Evolutionary conservation across 83 land plant genomes (phyloP), one percentile per base, ranked within the genome.

Genomic region (Diphasiastrum complanatum): DNA sequence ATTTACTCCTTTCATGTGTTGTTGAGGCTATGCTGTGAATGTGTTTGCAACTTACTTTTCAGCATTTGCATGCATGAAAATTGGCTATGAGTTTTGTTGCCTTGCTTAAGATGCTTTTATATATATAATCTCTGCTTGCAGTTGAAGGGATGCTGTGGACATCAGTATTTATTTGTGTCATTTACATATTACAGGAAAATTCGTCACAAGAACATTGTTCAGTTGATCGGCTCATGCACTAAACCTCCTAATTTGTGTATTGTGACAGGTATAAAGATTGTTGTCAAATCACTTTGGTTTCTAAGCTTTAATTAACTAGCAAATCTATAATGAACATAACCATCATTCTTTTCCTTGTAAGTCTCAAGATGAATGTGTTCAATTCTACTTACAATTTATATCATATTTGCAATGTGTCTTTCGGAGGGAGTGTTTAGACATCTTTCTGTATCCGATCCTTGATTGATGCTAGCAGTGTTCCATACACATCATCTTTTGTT

Each of bases 201-300:
- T 45, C 75, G 99, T 1, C 99, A 95, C 61, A 89, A 89, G 70
- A 89, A 89, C 65, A 92, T 89, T 23, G 99, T 95, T 66, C 97
- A 89, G 74, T 95, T 95, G 51, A 95, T 95, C 53, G 99, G 99
- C 49, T 92, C 99, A 48, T 95, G 99, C 75, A 95, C 99, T 8
- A 78, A 70, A 45, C 82, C 99, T 49, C 89, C 96, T 47, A 78
- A 72, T 59, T 61, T 95, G 52, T 95, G 86, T 64, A 95, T 95
- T 61, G 83, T 95, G 19, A 89, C 99, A 65, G 98, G 98, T 91
- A 33, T 26, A 27, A 6, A 52, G 23, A 14, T 63, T 49, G 33
- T 8, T 35, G 6, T 10, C 36, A 34, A 32, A 27, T 26, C 20
- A 48, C 5, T 48, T 48, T 18, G 23, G 6, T 48, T 48, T 48